Percentiles rank a stretch among this genome's conserved stretches.
Evolutionary conservation across 768 basidiomycete species (phyloP).

Genomic region (Gloeostereum incarnatum): DNA sequence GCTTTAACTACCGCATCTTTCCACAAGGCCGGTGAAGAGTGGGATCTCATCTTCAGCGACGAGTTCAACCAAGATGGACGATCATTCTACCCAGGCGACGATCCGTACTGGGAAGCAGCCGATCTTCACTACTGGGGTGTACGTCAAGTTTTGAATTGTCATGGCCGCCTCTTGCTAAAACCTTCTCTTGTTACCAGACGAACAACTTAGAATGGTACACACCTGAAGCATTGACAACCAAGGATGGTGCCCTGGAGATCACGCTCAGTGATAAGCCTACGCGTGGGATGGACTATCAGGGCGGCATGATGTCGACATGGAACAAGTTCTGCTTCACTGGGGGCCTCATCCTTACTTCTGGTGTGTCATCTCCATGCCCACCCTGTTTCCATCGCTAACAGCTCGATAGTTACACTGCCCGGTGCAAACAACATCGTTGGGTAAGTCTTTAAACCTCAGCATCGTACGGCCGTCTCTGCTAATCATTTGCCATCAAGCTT

Average conservation of each 20-base stretch:
- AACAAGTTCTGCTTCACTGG: conserved; percentile 81
- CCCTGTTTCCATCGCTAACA: too few relatives aligned
- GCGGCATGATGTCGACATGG: conserved; percentile 20
- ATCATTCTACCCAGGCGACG: conserved; percentile 40
- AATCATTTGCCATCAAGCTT: too few relatives aligned
- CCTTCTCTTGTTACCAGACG: conserved; percentile 19
- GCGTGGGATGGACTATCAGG: conserved; percentile 62
- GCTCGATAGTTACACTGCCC: conserved; percentile 60
- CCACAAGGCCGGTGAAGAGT: conserved; percentile 17
- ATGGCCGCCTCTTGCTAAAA: neutral
- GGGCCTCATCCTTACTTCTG: conserved; percentile 54
- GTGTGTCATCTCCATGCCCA: conserved; percentile 15
- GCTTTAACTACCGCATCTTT: conserved; percentile 28
- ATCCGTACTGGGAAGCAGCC: conserved; percentile 37
- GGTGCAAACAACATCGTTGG: conserved; percentile 58
- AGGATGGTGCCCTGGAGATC: conserved; percentile 61
- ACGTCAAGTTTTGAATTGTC: neutral
- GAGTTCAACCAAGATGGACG: conserved; percentile 58
- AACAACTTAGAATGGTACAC: conserved; percentile 78
- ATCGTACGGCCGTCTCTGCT: too few relatives aligned
- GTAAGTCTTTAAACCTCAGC: too few relatives aligned
- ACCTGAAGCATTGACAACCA: conserved; percentile 56
- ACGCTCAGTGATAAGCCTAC: conserved; percentile 52
- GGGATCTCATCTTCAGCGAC: conserved; percentile 52
- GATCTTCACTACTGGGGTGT: conserved; percentile 60